Percentiles rank a stretch among this genome's conserved stretches.
phyloP scores from a whole-genome alignment of 2,329 filamentous ascomycete genomes.

The Microdochium paspali region DNA sequence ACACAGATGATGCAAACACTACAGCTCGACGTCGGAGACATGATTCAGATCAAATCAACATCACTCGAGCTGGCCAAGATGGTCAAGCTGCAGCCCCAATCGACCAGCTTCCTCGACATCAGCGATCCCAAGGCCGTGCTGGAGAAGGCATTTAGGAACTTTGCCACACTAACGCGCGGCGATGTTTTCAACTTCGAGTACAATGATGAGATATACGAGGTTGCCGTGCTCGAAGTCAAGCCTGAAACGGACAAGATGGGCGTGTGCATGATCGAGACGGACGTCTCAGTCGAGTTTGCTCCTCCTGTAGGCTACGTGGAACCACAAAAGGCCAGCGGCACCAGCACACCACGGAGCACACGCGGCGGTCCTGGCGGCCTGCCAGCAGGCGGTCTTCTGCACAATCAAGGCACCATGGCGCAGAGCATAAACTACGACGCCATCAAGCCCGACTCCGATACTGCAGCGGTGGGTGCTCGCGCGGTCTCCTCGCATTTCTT shows the following conservation, averaged over 20 bases:
- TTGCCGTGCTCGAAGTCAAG: conserved; percentile 89
- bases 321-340: conserved; percentile 69
- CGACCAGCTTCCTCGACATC: conserved; percentile 88
- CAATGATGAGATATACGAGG: conserved; percentile 88
- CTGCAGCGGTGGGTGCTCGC: conserved; percentile 43
- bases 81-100: conserved; percentile 95
- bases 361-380: conserved; percentile 36
- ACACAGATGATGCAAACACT: conserved; percentile 86
- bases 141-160: conserved; percentile 93
- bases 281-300: conserved; percentile 93
- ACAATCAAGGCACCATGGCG: conserved; percentile 87
- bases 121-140: conserved; percentile 95
- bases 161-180: conserved; percentile 84
- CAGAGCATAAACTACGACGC: conserved; percentile 94
- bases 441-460: conserved; percentile 69
- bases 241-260: conserved; percentile 74
- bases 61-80: conserved; percentile 82
- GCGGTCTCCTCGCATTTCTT: conserved; percentile 62
- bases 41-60: conserved; percentile 91
- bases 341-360: conserved; percentile 69
- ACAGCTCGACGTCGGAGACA: conserved; percentile 79
- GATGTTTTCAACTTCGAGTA: conserved; percentile 96
- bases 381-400: conserved; percentile 64
- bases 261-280: conserved; percentile 92
- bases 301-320: conserved; percentile 91